Percentiles rank a stretch among this genome's conserved stretches.
Conservation (phyloP, 2,329 filamentous ascomycete genomes). For the Hortaea sp. region DNA sequence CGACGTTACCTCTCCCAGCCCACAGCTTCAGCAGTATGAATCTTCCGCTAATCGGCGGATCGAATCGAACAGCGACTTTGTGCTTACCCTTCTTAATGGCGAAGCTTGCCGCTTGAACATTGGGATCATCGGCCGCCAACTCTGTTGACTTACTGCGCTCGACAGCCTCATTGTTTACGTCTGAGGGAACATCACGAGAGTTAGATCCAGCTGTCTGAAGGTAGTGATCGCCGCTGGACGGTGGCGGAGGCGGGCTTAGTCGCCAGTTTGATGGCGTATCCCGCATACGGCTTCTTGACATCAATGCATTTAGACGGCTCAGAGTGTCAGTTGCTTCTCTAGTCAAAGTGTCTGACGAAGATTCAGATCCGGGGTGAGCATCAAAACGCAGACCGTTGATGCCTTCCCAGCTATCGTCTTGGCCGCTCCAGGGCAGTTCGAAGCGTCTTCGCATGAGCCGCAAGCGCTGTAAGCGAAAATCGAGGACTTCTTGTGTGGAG, state of each 20-base stretch:
- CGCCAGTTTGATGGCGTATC: constrained; percentile 8
- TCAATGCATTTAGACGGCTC: constrained; percentile 16
- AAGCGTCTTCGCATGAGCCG: constrained; percentile 16
- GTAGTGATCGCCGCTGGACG: neutral
- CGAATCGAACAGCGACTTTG: constrained; percentile 78
- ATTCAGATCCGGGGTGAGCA: constrained; percentile 1
- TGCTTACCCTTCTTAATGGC: constrained; percentile 73
- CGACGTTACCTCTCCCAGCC: constrained; percentile 73
- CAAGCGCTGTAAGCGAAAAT: constrained; percentile 21
- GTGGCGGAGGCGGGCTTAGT: neutral
- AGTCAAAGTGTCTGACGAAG: neutral
- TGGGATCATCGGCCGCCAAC: constrained; percentile 14
- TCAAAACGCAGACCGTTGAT: constrained; percentile 6
- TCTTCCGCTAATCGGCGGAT: constrained; percentile 59
- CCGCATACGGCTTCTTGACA: constrained; percentile 16
- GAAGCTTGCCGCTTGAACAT: constrained; percentile 58
- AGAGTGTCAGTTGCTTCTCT: constrained; percentile 13
- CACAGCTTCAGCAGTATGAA: constrained; percentile 87
- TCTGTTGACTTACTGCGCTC: constrained; percentile 1
- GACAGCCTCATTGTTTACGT: neutral
- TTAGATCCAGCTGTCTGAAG: neutral
- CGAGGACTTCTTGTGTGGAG: constrained; percentile 23
- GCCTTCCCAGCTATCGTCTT: constrained; percentile 9
- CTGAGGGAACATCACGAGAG: neutral
- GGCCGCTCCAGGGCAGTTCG: constrained; percentile 12